Percentiles rank a stretch among this genome's conserved stretches.
Conservation (phyloP, 371 early-diverging fungal genomes). For the Mucor ambiguus region DNA sequence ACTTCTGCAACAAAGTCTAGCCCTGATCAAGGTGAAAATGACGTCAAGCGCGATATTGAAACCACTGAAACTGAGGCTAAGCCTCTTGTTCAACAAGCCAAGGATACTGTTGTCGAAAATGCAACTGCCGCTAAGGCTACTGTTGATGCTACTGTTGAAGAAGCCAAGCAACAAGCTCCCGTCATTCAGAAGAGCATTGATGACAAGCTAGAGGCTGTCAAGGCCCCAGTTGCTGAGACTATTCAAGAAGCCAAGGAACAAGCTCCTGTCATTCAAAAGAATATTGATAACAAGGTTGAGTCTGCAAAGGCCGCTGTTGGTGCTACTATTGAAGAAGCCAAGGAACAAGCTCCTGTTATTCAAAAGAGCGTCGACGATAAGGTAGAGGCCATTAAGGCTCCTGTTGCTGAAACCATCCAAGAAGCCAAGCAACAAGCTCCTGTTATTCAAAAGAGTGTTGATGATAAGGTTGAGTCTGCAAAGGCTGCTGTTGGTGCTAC, state of each 20-base stretch:
- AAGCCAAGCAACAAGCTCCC: constrained; percentile 13
- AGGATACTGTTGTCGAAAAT: constrained; percentile 7
- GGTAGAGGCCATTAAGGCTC: constrained; percentile 4
- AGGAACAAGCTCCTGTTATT: constrained; percentile 15
- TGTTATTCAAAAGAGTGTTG: constrained; percentile 7
- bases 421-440: constrained; percentile 14
- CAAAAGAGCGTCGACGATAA: constrained; percentile 6
- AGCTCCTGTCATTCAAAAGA: constrained; percentile 10
- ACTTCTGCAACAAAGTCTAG: background rate
- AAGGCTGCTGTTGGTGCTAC: constrained; percentile 8
- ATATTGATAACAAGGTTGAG: constrained; percentile 3
- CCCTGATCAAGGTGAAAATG: background rate
- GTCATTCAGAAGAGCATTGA: constrained; percentile 6
- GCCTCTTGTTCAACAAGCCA: constrained; percentile 1
- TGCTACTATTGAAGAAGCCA: constrained; percentile 12
- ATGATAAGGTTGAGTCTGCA: constrained; percentile 1
- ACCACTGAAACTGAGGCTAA: background rate
- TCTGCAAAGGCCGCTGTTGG: constrained; percentile 5
- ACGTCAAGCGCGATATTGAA: background rate
- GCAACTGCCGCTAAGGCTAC: constrained; percentile 8
- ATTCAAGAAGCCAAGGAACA: constrained; percentile 12
- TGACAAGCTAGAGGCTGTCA: constrained; percentile 2
- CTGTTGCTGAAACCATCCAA: constrained; percentile 7
- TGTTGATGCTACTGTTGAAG: constrained; percentile 9
- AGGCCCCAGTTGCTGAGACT: constrained; percentile 3